These are phyloP conservation scores for Penicillium salamii DNA, from an alignment of 495 filamentous ascomycete species.

Conservation along the genomic window DNA sequence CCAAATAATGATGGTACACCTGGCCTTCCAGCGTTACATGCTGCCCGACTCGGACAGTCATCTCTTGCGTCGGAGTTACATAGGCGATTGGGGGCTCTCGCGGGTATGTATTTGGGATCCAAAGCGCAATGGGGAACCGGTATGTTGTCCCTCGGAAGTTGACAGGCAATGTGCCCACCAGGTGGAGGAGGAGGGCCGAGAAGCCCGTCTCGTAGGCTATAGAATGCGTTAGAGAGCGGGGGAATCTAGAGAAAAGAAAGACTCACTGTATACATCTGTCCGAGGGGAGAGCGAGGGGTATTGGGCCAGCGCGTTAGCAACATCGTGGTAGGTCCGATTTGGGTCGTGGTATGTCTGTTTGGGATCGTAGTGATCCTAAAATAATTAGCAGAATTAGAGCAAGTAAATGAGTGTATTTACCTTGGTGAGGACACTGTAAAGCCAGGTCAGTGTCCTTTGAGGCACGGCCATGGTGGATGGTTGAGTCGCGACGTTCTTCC, in stretches of 20 bases:
- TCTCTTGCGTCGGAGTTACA: conserved; percentile 82
- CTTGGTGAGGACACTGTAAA: conserved; percentile 83
- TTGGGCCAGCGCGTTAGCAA: conserved; percentile 75
- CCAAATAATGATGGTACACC: conserved; percentile 93
- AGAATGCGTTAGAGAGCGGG: background rate
- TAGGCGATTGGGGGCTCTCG: conserved; percentile 80
- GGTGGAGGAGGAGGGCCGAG: conserved; percentile 81
- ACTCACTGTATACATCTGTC: conserved; percentile 93
- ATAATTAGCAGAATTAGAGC: conserved; percentile 6
- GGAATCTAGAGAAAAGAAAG: background rate
- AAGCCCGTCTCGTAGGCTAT: conserved; percentile 87
- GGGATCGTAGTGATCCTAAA: conserved; percentile 85
- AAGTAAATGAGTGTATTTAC: conserved; percentile 39
- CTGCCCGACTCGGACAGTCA: conserved; percentile 87
- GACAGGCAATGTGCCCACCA: conserved; percentile 84
- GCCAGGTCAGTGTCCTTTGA: conserved; percentile 89
- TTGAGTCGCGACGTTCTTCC: conserved; percentile 15
- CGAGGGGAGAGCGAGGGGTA: conserved; percentile 84
- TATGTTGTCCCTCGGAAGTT: conserved; percentile 85
- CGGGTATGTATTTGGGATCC: conserved; percentile 94
- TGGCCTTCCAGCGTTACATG: conserved; percentile 93
- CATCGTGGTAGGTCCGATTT: conserved; percentile 88
- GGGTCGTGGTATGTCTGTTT: conserved; percentile 89
- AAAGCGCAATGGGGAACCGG: conserved; percentile 86
- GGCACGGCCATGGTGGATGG: conserved; percentile 65